phyloP scores from a whole-genome alignment of 768 basidiomycete genomes.

The Xerocomellus intermedius region DNA sequence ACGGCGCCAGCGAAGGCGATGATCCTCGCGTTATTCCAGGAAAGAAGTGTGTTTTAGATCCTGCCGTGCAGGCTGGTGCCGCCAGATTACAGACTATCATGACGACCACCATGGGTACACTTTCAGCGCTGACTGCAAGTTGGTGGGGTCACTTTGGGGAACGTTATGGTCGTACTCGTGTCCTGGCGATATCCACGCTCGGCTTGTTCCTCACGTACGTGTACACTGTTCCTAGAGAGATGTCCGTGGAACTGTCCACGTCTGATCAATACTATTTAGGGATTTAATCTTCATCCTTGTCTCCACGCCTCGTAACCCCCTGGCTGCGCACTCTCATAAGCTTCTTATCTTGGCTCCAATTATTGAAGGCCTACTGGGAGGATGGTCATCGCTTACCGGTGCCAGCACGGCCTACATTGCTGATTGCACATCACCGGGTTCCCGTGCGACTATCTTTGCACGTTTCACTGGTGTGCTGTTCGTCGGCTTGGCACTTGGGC shows the following conservation, averaged over 20 bases:
- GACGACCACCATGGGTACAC: conserved; percentile 70
- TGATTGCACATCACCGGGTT: conserved; percentile 80
- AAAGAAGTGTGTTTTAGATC: conserved; percentile 42
- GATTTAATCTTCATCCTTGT: conserved; percentile 80
- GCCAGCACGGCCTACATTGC: conserved; percentile 71
- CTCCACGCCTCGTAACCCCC: conserved; percentile 57
- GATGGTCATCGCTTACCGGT: conserved; percentile 64
- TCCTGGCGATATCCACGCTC: conserved; percentile 62
- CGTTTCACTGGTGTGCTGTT: conserved; percentile 74
- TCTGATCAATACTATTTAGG: conserved; percentile 39
- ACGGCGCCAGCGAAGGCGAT: conserved; percentile 35
- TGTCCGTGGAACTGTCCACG: not conserved
- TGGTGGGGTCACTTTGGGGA: conserved; percentile 87
- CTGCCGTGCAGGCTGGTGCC: conserved; percentile 65
- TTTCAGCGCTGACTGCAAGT: conserved; percentile 81
- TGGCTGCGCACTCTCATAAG: conserved; percentile 65
- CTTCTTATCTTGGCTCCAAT: conserved; percentile 76
- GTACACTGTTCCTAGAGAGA: conserved; percentile 24
- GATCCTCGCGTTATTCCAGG: conserved; percentile 39
- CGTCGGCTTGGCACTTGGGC: conserved; percentile 76
- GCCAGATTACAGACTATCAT: conserved; percentile 76
- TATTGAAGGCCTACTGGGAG: conserved; percentile 78
- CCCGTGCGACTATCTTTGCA: conserved; percentile 67
- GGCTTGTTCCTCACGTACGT: conserved; percentile 75
- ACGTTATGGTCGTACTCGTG: conserved; percentile 67